phyloP scores from a whole-genome alignment of 139 green algal genomes.

The Tetradesmus obliquus region DNA sequence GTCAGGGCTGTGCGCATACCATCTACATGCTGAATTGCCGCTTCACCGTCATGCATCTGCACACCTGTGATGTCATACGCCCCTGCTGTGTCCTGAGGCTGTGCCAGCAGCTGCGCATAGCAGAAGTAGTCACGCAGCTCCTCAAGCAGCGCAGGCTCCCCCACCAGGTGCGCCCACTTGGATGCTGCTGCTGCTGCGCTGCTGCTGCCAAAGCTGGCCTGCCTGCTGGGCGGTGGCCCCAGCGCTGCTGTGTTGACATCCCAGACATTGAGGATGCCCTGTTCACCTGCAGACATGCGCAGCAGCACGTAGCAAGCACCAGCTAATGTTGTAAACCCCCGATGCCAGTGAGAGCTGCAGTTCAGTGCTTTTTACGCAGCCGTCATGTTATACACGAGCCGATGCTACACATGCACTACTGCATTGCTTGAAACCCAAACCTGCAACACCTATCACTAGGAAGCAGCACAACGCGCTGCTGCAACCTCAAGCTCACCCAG shows the following conservation, averaged over 20 bases:
- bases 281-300: constrained; percentile 38
- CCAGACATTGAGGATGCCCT: constrained; percentile 74
- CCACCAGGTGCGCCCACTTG: constrained; percentile 61
- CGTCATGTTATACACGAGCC: not conserved
- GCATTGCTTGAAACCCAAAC: no score
- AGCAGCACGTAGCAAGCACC: not conserved
- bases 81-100: constrained; percentile 9
- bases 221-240: constrained; percentile 20
- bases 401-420: no score
- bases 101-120: constrained; percentile 62
- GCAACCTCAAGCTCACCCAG: constrained; percentile 38
- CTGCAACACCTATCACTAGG: no score
- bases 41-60: not conserved
- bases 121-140: constrained; percentile 80
- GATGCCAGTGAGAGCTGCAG: not conserved
- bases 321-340: not conserved
- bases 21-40: not conserved
- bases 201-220: not conserved
- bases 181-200: not conserved
- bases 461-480: not conserved
- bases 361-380: not conserved
- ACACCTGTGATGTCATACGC: constrained; percentile 8
- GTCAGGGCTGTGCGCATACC: no score
- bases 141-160: constrained; percentile 58
- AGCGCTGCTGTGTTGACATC: constrained; percentile 60